These are phyloP conservation scores for Nitzschia sp. DNA, from an alignment of 108 stramenopile species.

Conservation along the genomic window DNA sequence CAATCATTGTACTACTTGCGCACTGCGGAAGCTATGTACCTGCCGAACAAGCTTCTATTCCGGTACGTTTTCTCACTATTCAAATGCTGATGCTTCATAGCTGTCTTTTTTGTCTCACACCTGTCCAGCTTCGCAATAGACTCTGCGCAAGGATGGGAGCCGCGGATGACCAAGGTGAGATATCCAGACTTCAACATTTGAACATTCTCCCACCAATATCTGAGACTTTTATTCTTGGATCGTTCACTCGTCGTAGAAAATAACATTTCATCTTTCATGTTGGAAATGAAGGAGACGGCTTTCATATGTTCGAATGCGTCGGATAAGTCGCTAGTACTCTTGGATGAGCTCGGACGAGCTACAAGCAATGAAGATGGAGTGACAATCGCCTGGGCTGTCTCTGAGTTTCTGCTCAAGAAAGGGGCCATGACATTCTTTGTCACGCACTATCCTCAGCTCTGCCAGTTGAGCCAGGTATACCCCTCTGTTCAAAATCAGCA, in stretches of 20 bases:
- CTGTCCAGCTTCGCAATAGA: slow-evolving; percentile 56
- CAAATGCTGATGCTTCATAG: not conserved
- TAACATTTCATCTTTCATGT: slow-evolving; percentile 93
- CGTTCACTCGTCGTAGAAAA: slow-evolving; percentile 44
- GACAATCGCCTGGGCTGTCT: slow-evolving; percentile 86
- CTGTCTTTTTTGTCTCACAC: not conserved
- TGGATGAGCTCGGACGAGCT: slow-evolving; percentile 95
- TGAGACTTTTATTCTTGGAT: too few relatives aligned
- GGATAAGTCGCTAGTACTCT: slow-evolving; percentile 77
- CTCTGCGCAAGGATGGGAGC: slow-evolving; percentile 88
- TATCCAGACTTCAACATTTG: not conserved
- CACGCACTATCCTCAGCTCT: slow-evolving; percentile 84
- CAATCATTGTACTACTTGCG: slow-evolving; percentile 87
- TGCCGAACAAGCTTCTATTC: slow-evolving; percentile 83
- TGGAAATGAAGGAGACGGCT: slow-evolving; percentile 94
- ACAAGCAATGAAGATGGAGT: slow-evolving; percentile 95
- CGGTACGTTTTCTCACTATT: slow-evolving; percentile 32
- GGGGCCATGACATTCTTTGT: slow-evolving; percentile 88
- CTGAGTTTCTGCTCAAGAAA: slow-evolving; percentile 73
- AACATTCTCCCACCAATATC: not conserved
- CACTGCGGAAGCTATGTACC: slow-evolving; percentile 95
- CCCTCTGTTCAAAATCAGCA: slow-evolving; percentile 81
- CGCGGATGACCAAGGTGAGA: slow-evolving; percentile 74
- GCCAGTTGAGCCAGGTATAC: slow-evolving; percentile 67
- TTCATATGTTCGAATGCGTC: slow-evolving; percentile 85